Conservation (phyloP, 768 basidiomycete genomes). For the Boletus reticuloceps region DNA sequence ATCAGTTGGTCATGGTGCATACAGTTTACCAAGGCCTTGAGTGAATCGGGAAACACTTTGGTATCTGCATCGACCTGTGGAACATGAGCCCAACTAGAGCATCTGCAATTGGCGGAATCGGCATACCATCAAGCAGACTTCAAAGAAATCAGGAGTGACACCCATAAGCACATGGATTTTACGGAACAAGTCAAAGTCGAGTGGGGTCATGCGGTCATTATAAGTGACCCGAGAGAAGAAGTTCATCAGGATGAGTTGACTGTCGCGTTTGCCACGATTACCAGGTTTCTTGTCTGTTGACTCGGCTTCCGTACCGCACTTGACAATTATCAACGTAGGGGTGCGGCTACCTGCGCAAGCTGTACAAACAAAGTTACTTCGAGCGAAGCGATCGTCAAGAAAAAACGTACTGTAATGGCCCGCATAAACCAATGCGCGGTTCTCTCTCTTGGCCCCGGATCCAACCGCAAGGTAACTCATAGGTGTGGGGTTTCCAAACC, state of each 20-base stretch:
- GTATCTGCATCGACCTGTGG: slow-evolving; percentile 96
- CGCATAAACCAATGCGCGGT: slow-evolving; percentile 97
- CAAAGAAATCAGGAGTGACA: slow-evolving; percentile 98
- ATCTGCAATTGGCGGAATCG: slow-evolving; percentile 24
- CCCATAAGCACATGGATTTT: slow-evolving; percentile 97
- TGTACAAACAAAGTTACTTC: slow-evolving; percentile 25
- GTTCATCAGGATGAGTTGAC: slow-evolving; percentile 98
- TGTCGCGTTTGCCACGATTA: slow-evolving; percentile 97
- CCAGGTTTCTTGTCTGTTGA: slow-evolving; percentile 90
- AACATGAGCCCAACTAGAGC: slow-evolving; percentile 8
- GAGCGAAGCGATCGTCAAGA: not conserved
- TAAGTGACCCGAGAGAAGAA: slow-evolving; percentile 99
- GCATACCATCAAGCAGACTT: slow-evolving; percentile 91
- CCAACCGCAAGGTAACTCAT: slow-evolving; percentile 95
- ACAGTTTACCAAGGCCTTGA: slow-evolving; percentile 90
- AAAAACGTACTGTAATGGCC: slow-evolving; percentile 91
- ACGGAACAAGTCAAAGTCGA: slow-evolving; percentile 97
- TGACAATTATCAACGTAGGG: slow-evolving; percentile 91
- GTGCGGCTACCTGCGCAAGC: slow-evolving; percentile 87
- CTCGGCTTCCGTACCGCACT: slow-evolving; percentile 91
- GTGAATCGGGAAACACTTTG: slow-evolving; percentile 87
- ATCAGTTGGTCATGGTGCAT: slow-evolving; percentile 99
- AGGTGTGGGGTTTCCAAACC: slow-evolving; percentile 93
- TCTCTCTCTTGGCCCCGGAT: slow-evolving; percentile 83
- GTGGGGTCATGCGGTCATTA: slow-evolving; percentile 96